Evolutionary conservation across 306 rosid genomes (phyloP), one percentile per base, ranked within the genome.

Genomic region (Cercis canadensis): DNA sequence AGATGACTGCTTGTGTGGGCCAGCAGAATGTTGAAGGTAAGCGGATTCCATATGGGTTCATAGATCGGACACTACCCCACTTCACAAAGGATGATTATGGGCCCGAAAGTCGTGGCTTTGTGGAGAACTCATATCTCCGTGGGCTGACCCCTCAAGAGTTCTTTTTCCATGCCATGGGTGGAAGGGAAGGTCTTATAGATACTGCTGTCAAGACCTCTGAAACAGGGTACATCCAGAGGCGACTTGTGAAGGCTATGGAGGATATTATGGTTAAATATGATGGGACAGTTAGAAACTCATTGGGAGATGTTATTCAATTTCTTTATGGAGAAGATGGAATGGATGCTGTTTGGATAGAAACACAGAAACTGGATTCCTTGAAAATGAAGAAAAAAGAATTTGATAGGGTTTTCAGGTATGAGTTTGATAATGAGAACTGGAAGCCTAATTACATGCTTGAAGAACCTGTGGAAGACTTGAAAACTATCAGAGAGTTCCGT

Each of bases 1-100:
- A 95, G 85, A 95, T 95, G 99, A 95, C 99, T 82, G 99, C 99
- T 82, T 95, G 99, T 86, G 99, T 95, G 85, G 99, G 97, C 46
- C 99, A 95, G 76, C 99, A 95, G 75, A 95, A 95, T 63, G 99
- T 95, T 53, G 99, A 95, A 92, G 99, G 99, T 54, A 95, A 91
- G 83, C 96, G 99, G 47, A 95, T 95, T 75, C 99, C 99, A 4
- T 95, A 84, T 73, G 99, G 99, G 72, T 95, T 95, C 78, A 82
- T 91, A 36, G 99, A 85, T 71, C 92, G 99, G 57, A 95, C 99
- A 13, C 64, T 95, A 72, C 99, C 99, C 57, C 99, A 95, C 85
- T 95, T 95, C 40, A 91, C 99, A 24, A 89, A 95, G 77, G 96
- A 91, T 74, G 99, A 95, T 78, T 85, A 84, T 69, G 99, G 99